Percentiles rank a stretch among this genome's conserved stretches.
Conservation (phyloP, 2,329 filamentous ascomycete genomes). For the Trichoderma atrobrunneum region DNA sequence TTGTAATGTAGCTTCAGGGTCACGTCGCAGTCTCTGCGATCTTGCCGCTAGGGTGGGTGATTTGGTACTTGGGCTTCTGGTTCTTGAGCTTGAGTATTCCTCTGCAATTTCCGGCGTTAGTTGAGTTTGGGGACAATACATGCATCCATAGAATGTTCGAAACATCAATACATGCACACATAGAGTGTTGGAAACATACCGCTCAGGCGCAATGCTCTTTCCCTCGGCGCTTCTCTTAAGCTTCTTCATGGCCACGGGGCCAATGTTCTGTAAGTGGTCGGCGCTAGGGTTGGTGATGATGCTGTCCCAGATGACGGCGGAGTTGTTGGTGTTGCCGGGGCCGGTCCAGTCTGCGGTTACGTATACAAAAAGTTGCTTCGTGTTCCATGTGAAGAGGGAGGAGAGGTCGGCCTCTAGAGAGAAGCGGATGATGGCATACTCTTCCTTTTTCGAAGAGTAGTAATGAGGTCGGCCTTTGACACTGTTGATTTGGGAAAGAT, state of each 20-base stretch:
- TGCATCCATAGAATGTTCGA: background rate
- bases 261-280: conserved; percentile 59
- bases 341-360: conserved; percentile 73
- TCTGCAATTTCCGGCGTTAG: conserved; percentile 35
- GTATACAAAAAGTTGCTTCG: conserved; percentile 96
- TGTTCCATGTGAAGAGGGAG: conserved; percentile 98
- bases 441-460: conserved; percentile 87
- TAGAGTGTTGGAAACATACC: conserved; percentile 37
- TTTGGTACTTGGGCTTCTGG: conserved; percentile 93
- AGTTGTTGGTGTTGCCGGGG: conserved; percentile 49
- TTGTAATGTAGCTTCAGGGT: conserved; percentile 87
- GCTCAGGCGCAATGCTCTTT: conserved; percentile 58
- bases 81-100: conserved; percentile 76
- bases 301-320: conserved; percentile 91
- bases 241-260: conserved; percentile 60
- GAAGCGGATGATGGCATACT: conserved; percentile 94
- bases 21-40: conserved; percentile 73
- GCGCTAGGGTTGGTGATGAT: conserved; percentile 79
- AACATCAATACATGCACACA: conserved; percentile 23
- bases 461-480: conserved; percentile 93
- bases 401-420: conserved; percentile 87
- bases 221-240: conserved; percentile 57
- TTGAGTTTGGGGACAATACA: background rate
- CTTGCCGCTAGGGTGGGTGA: conserved; percentile 81
- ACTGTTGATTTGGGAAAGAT: conserved; percentile 41